Evolutionary conservation across 805 yeast species (phyloP).

Genomic region (Saturnispora besseyi): DNA sequence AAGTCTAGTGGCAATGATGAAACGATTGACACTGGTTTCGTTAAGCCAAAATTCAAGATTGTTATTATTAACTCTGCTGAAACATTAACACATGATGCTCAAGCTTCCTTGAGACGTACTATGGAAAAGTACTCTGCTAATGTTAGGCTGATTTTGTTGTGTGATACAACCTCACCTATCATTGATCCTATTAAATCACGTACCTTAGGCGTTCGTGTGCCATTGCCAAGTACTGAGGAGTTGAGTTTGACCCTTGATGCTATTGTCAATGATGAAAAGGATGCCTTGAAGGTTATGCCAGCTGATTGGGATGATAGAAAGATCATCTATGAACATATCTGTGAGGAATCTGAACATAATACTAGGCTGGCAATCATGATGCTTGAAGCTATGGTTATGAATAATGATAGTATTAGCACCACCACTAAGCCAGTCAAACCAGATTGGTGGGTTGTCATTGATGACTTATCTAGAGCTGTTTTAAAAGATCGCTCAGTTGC

Average conservation of each 20-base stretch:
- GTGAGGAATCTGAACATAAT: slow-evolving; percentile 54
- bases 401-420: slow-evolving; percentile 42
- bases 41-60: slow-evolving; percentile 55
- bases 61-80: slow-evolving; percentile 91
- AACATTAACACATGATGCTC: slow-evolving; percentile 83
- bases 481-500: slow-evolving; percentile 56
- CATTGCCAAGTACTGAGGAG: slow-evolving; percentile 65
- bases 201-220: slow-evolving; percentile 76
- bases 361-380: slow-evolving; percentile 68
- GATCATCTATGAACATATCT: slow-evolving; percentile 41
- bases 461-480: slow-evolving; percentile 52
- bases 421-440: slow-evolving; percentile 52
- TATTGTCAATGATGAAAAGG: slow-evolving; percentile 51
- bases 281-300: slow-evolving; percentile 23
- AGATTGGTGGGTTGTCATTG: slow-evolving; percentile 86
- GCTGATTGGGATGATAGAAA: slow-evolving; percentile 28
- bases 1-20: neutral
- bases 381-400: slow-evolving; percentile 75
- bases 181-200: slow-evolving; percentile 93
- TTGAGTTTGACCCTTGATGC: slow-evolving; percentile 44
- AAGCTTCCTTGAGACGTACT: slow-evolving; percentile 89
- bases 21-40: neutral
- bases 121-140: slow-evolving; percentile 92
- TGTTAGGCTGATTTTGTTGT: slow-evolving; percentile 72
- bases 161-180: slow-evolving; percentile 85